Conservation (phyloP, 768 basidiomycete species). For the Symmetrospora coprosmae region DNA sequence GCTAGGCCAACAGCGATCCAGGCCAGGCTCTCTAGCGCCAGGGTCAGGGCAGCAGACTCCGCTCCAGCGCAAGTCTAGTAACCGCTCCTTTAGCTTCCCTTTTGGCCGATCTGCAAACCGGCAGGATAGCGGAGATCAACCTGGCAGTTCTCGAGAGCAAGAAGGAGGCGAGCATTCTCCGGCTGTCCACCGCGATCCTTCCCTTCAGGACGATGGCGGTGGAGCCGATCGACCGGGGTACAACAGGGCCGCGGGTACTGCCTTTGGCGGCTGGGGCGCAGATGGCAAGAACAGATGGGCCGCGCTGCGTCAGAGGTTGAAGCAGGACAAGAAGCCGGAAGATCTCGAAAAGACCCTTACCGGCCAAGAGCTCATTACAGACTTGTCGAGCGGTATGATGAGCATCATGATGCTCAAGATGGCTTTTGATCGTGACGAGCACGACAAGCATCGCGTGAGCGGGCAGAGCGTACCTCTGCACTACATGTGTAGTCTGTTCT, state of each 20-base stretch:
- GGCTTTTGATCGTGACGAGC: slow-evolving; percentile 66
- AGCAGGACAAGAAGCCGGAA: slow-evolving; percentile 21
- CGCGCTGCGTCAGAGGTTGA: slow-evolving; percentile 16
- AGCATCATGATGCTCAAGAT: slow-evolving; percentile 63
- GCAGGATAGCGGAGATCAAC: background rate
- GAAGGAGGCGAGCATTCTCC: background rate
- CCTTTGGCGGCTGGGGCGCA: background rate
- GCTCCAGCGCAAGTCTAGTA: too few species aligned
- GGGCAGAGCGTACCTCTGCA: too few species aligned
- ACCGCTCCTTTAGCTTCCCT: too few species aligned
- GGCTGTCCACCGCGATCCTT: background rate
- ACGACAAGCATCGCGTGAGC: slow-evolving; percentile 50
- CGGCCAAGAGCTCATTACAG: slow-evolving; percentile 22
- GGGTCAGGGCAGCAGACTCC: too few species aligned
- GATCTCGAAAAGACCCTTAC: slow-evolving; percentile 9
- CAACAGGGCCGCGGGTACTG: background rate
- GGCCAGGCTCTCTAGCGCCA: too few species aligned
- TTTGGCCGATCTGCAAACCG: background rate
- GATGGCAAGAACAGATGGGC: slow-evolving; percentile 17
- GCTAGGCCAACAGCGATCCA: too few species aligned
- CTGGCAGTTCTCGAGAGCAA: background rate
- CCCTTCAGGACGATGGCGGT: background rate
- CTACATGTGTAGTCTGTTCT: background rate
- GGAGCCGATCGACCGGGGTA: background rate
- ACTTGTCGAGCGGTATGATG: slow-evolving; percentile 49